Conservation (phyloP, 2,329 filamentous ascomycete species). For the Fusarium pseudocircinatum region DNA sequence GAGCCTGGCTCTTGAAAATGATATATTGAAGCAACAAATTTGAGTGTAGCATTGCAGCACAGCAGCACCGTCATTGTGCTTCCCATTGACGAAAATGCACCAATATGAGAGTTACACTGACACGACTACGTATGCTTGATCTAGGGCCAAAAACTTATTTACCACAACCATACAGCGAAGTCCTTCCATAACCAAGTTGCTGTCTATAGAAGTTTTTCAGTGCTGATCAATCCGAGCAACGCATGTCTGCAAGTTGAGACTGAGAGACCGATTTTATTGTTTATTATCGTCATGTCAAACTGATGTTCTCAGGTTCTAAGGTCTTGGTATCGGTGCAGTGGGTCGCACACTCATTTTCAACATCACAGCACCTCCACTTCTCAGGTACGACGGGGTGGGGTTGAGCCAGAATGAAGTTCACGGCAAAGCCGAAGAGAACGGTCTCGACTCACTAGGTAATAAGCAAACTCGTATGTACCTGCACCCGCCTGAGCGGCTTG, state of each 20-base stretch:
- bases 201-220: not conserved
- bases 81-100: slow-evolving; percentile 24
- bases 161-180: not conserved
- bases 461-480: slow-evolving; percentile 15
- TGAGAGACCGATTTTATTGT: not conserved
- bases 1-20: slow-evolving; percentile 13
- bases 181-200: not conserved
- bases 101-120: slow-evolving; percentile 30
- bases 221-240: not conserved
- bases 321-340: not conserved
- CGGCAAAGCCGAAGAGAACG: slow-evolving; percentile 44
- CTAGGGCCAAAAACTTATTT: not conserved
- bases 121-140: not conserved
- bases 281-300: not conserved
- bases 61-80: slow-evolving; percentile 29
- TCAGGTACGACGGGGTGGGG: slow-evolving; percentile 41
- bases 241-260: not conserved
- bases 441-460: slow-evolving; percentile 41
- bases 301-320: not conserved
- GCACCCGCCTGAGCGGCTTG: slow-evolving; percentile 27
- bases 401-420: slow-evolving; percentile 34
- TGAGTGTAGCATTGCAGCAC: slow-evolving; percentile 15
- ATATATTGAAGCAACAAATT: slow-evolving; percentile 23
- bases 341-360: slow-evolving; percentile 13
- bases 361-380: slow-evolving; percentile 32